Base-by-base conservation (phyloP, 495 filamentous ascomycete genomes). In the Penicillium macrosclerotiorum region DNA sequence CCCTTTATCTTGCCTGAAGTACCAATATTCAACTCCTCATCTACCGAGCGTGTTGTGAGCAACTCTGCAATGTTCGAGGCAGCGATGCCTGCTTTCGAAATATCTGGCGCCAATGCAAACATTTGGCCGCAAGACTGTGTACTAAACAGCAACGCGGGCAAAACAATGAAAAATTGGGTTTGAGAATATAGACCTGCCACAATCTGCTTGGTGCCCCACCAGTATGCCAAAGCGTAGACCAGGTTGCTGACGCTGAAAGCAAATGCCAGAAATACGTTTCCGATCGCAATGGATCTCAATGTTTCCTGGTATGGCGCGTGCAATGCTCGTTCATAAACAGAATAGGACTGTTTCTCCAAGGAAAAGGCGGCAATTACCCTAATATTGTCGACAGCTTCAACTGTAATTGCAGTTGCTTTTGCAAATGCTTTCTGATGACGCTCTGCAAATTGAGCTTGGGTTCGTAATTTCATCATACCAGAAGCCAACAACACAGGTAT, bases 71-170 rank as follows among this genome's bases (percentile, higher is more conserved):
- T 65, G 16, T 65, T 64, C 6, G 63, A 59, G 12, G 65, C 59
- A 7, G 68, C 65, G 2, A 64, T 27, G 4, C 60, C 49, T 2
- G 82, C 80, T 31, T 74, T 76, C 8, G 81, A 80, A 9, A 86
- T 62, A 41, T 84, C 80, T 0, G 81, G 80, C 0, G 80, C 81
- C 1, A 85, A 68, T 4, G 75, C 75, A 51, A 86, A 85, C 68
- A 85, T 78, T 53, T 85, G 82, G 0, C 81, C 79, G 45, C 78
- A 82, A 3, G 76, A 75, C 55, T 85, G 83, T 0, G 81, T 81
- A 25, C 75, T 80, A 51, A 78, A 77, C 16, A 79, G 60, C 0
- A 79, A 55, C 4, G 82, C 78, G 0, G 80, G 72, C 9, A 84
- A 60, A 2, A 86, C 79, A 45, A 84, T 84, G 60, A 85, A 85